Base-by-base conservation (phyloP, 352 stramenopile genomes). In the Pythium coloratum region DNA sequence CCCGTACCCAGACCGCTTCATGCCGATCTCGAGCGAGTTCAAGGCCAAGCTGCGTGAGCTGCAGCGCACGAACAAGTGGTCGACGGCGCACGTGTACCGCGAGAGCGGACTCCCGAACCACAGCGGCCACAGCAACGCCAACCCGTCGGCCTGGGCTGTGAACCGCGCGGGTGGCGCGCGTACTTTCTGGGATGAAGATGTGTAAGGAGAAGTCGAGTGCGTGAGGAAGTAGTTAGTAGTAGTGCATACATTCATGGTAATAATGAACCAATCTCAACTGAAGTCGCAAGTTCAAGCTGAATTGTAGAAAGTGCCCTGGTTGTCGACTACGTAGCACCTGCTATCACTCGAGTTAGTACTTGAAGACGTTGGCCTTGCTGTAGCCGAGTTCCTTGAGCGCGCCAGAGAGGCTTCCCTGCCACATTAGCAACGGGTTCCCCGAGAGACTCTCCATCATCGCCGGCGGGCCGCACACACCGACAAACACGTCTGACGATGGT, bases 51-150 rank as follows among this genome's bases (percentile, higher is more conserved):
- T 67, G 50, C 61, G 61, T n/a, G 38, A 16, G 24, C 33, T 58
- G 51, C 61, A 67, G 26, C 50, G 30, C 4, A 56, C 50, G 13
- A 34, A 55, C 38, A 61, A 67, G 40, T 70, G 63, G 63, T 40
- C 63, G 36, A 56, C 78, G n/a, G 44, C 59, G 26, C 76, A 89
- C 73, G 76, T 55, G 55, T 89, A 89, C 62, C 77, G 82, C 9
- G 57, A 77, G 6, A 68, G 58, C 36, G 60, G 64, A 24, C 66
- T 74, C 38, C 56, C 72, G 51, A 87, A 87, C 66, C 69, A 59
- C 65, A 69, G 65, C 51, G 75, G 77, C 4, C 62, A 80, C 69
- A 81, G 59, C 26, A 87, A 86, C 59, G 64, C 73, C 13, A 85
- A 79, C 13, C 77, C 78, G 38, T 90, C 78, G 0, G 55, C 55